Base-by-base conservation (phyloP, 164 flowering plant genomes). In the Platanus orientalis region DNA sequence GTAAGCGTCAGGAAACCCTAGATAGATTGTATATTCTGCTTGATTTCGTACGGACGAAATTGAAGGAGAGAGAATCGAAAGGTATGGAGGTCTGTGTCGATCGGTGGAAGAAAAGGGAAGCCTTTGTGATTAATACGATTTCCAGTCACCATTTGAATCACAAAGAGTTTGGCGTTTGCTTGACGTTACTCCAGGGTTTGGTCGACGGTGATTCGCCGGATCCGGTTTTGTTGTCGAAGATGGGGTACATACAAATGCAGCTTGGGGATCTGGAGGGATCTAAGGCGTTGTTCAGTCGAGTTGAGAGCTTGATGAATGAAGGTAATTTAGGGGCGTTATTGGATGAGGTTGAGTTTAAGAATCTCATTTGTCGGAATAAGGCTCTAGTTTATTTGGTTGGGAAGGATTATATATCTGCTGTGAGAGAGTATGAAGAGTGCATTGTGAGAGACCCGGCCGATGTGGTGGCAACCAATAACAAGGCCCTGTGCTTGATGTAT, bases 401-500 rank as follows among this genome's bases (percentile, higher is more conserved):
- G 53, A 92, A 92, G 76, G 99, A 95, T 81, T 95, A 92, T 75
- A 84, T 82, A 13, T 86, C 97, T 0, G 99, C 97, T 0, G 94
- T 92, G 70, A 88, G 97, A 75, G 99, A 92, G 83, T 95, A 88
- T 29, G 96, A 88, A 9, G 88, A 81, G 60, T 92, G 97, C 61
- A 84, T 92, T 26, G 98, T 90, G 71, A 80, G 97, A 70, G 97
- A 90, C 62, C 72, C 70, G 0, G 20, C 73, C 0, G 99, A 95
- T 76, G 78, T 76, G 21, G 86, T 88, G 36, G 94, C 99, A 0
- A 68, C 90, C 25, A 95, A 95, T 73, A 92, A 95, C 62, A 95
- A 95, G 66, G 96, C 94, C 0, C 68, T 95, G 56, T 92, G 97
- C 60, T 85, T 95, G 94, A 90, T 92, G 99, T 95, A 95, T 67